Conservation (phyloP, 352 stramenopile genomes). For the Thraustotheca clavata region DNA sequence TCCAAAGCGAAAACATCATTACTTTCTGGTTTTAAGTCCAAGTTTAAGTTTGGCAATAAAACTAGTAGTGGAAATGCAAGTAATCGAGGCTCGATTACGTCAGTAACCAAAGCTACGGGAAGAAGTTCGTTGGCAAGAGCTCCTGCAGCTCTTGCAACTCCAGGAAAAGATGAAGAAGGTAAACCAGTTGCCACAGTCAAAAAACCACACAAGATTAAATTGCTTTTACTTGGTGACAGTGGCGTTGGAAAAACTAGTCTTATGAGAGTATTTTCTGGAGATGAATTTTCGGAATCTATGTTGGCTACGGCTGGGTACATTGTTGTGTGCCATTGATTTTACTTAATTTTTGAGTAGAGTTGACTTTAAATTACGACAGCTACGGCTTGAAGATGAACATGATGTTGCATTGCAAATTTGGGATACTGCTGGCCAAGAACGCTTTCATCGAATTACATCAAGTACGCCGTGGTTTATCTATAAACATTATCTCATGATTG, state of each 20-base stretch:
- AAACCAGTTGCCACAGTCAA: constrained; percentile 33
- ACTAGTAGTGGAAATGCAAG: neutral
- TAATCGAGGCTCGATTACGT: constrained; percentile 15
- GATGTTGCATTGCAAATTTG: constrained; percentile 90
- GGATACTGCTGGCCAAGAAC: constrained; percentile 92
- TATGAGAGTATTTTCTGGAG: constrained; percentile 89
- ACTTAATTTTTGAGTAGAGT: constrained; percentile 38
- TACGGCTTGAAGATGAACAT: constrained; percentile 65
- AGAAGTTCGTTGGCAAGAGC: neutral
- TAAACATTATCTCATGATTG: too few relatives aligned
- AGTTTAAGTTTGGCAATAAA: constrained; percentile 44
- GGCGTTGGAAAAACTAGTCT: constrained; percentile 90
- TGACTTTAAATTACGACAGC: constrained; percentile 90
- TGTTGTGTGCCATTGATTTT: neutral
- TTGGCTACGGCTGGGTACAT: constrained; percentile 83
- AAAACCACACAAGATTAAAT: constrained; percentile 83
- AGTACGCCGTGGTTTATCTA: too few relatives aligned
- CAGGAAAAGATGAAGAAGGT: neutral
- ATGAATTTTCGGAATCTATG: constrained; percentile 87
- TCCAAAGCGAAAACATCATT: constrained; percentile 3
- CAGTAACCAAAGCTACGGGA: neutral
- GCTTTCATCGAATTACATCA: constrained; percentile 90
- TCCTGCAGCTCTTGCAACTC: neutral
- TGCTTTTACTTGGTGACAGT: constrained; percentile 86
- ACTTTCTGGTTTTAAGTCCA: constrained; percentile 60